These are phyloP conservation scores for Russula dissimulans DNA, from an alignment of 768 basidiomycete species.

Conservation along the genomic window DNA sequence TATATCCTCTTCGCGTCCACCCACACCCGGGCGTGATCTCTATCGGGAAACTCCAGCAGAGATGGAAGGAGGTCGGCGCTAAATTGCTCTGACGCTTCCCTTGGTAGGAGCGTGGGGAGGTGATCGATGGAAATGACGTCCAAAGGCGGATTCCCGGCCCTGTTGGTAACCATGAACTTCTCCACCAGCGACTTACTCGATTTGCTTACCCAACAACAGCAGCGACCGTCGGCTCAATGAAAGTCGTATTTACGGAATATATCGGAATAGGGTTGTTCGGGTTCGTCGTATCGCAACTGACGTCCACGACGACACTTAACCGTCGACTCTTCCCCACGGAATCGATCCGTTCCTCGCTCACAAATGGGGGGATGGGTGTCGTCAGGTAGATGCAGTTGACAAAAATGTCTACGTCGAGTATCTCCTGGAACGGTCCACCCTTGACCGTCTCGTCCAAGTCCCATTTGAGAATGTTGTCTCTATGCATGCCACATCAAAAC, in stretches of 20 bases:
- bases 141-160: conserved; percentile 55
- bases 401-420: conserved; percentile 94
- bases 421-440: conserved; percentile 93
- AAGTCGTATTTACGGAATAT: conserved; percentile 89
- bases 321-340: conserved; percentile 58
- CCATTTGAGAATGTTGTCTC: conserved; percentile 94
- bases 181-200: background rate
- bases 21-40: conserved; percentile 71
- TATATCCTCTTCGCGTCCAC: conserved; percentile 78
- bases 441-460: conserved; percentile 94
- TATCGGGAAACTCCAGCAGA: conserved; percentile 63
- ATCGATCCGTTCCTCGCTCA: conserved; percentile 61
- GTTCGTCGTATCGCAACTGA: conserved; percentile 98
- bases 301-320: conserved; percentile 84
- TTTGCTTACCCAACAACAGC: conserved; percentile 67
- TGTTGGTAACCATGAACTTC: conserved; percentile 25
- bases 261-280: conserved; percentile 97
- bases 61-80: conserved; percentile 80
- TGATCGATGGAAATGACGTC: conserved; percentile 95
- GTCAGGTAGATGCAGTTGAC: conserved; percentile 99
- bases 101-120: conserved; percentile 86
- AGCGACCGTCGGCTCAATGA: conserved; percentile 82
- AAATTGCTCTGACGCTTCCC: conserved; percentile 97
- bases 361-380: conserved; percentile 75
- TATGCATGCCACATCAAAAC: conserved; percentile 26